Percentiles rank a stretch among this genome's conserved stretches.
These are phyloP conservation scores for Geosiphon pyriformis DNA, from an alignment of 192 early-diverging fungal species.

Conservation along the genomic window DNA sequence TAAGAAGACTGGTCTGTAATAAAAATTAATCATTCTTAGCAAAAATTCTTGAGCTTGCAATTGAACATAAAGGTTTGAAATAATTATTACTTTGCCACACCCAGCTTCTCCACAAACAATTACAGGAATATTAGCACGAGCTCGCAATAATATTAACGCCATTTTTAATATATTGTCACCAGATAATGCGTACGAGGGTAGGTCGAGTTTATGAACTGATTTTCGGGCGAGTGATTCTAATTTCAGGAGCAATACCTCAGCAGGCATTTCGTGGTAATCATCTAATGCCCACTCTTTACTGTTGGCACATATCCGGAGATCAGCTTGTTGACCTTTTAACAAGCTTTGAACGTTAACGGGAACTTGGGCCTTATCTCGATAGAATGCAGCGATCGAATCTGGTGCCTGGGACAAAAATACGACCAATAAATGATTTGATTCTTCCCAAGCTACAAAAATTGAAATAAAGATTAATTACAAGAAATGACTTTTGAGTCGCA, in stretches of 20 bases:
- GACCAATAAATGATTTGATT: conserved; percentile 19
- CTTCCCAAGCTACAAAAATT: not conserved
- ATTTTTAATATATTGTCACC: conserved; percentile 17
- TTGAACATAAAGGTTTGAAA: too few species aligned
- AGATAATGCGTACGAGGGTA: conserved; percentile 7
- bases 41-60: not conserved
- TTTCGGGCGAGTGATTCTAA: conserved; percentile 16
- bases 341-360: not conserved
- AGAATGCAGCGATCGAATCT: conserved; percentile 13
- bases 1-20: conserved; percentile 9
- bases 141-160: conserved; percentile 16
- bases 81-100: conserved; percentile 10
- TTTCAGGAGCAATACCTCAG: not conserved
- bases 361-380: conserved; percentile 8
- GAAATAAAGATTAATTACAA: not conserved
- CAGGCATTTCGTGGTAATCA: conserved; percentile 11
- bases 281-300: not conserved
- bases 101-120: conserved; percentile 20
- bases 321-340: not conserved
- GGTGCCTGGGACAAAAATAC: conserved; percentile 9
- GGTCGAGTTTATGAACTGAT: not conserved
- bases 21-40: not conserved
- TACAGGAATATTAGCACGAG: conserved; percentile 9
- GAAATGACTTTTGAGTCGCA: not conserved
- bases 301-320: not conserved